Conservation (phyloP, 139 green algal genomes). For the Eudorina sp. region DNA sequence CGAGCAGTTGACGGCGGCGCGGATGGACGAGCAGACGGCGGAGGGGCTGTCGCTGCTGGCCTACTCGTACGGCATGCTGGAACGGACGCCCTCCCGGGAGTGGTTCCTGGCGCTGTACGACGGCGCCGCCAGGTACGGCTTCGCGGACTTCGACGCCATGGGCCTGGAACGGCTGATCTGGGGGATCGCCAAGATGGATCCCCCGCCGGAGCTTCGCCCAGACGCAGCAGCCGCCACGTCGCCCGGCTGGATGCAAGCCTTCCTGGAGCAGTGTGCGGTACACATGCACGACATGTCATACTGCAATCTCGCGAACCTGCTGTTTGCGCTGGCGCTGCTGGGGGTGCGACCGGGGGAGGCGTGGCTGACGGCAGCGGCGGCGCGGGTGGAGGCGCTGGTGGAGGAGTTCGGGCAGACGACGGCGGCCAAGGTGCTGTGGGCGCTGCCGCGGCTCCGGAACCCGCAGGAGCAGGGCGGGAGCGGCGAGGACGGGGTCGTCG, state of each 20-base stretch:
- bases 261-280: background rate
- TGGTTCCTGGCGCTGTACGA: constrained; percentile 30
- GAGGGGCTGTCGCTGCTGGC: background rate
- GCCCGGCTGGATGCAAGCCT: constrained; percentile 1
- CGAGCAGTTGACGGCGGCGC: background rate
- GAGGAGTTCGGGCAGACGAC: constrained; percentile 32
- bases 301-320: constrained; percentile 32
- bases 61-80: constrained; percentile 36
- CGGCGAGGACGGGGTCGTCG: background rate
- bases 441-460: constrained; percentile 29
- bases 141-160: background rate
- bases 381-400: background rate
- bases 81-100: background rate
- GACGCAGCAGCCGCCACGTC: background rate
- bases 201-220: no score
- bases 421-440: constrained; percentile 29
- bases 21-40: background rate
- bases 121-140: background rate
- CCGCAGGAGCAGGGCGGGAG: no score
- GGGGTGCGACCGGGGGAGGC: constrained; percentile 6
- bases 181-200: constrained; percentile 1
- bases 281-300: background rate
- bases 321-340: constrained; percentile 30
- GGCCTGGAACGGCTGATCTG: constrained; percentile 40
- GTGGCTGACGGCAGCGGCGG: constrained; percentile 5